These are phyloP conservation scores for Globisporangium alternatum DNA, from an alignment of 352 stramenopile genomes.

Conservation along the genomic window DNA sequence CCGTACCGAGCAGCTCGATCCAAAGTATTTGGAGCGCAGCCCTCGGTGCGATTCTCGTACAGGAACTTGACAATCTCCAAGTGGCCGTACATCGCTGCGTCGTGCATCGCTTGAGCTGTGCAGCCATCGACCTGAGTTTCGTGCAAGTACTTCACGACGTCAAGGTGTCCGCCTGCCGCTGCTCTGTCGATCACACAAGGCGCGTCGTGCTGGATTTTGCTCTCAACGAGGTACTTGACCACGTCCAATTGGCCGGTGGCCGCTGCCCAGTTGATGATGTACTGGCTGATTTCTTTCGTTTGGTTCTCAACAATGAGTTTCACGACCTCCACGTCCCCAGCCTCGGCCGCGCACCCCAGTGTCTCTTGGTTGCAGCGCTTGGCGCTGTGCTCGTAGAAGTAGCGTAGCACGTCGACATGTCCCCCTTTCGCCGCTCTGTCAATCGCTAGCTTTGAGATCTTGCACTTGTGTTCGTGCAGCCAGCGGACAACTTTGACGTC, in stretches of 20 bases:
- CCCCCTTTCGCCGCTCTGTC: not conserved
- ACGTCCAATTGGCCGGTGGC: not conserved
- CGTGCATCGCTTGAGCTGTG: not conserved
- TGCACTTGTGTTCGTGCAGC: conserved; percentile 1
- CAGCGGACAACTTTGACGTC: not conserved
- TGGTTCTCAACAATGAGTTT: conserved; percentile 4
- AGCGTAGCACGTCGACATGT: not conserved
- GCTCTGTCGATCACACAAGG: not conserved
- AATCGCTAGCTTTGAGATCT: not conserved
- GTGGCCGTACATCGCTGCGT: not conserved
- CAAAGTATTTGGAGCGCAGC: not conserved
- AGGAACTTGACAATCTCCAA: not conserved
- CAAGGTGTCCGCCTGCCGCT: not conserved
- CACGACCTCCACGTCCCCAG: not conserved
- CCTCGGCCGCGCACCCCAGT: not conserved
- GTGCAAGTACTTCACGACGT: conserved; percentile 1
- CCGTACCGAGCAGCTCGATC: not conserved
- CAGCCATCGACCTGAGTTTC: not conserved
- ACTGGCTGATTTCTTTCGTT: not conserved
- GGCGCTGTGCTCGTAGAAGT: not conserved
- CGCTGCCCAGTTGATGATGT: not conserved
- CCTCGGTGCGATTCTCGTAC: not conserved
- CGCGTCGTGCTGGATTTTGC: not conserved
- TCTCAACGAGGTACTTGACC: not conserved
- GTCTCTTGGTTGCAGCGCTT: not conserved